phyloP scores from a whole-genome alignment of 257 asterid species.

The Gentiana straminea region DNA sequence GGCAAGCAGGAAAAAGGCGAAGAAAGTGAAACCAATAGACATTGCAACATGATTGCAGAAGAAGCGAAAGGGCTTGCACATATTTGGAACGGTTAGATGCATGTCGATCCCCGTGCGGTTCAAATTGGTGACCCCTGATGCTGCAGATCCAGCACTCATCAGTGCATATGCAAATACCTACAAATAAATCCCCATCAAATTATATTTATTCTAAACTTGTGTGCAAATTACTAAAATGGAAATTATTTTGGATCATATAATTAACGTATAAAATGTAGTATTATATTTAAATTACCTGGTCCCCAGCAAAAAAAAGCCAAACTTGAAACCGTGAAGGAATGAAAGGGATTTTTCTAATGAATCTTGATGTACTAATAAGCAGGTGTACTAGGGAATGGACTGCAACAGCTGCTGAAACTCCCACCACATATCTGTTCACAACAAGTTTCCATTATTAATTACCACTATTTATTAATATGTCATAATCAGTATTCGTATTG shows the following conservation, averaged over 20 bases:
- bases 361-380: slow-evolving; percentile 30
- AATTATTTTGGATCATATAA: too few species aligned
- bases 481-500: too few species aligned
- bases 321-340: slow-evolving; percentile 51
- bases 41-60: slow-evolving; percentile 72
- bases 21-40: slow-evolving; percentile 59
- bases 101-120: slow-evolving; percentile 69
- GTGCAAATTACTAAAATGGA: too few species aligned
- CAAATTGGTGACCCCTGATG: slow-evolving; percentile 71
- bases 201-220: too few species aligned
- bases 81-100: slow-evolving; percentile 54
- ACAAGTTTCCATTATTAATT: slow-evolving; percentile 18
- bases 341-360: slow-evolving; percentile 30
- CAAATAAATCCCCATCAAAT: not conserved
- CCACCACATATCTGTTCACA: slow-evolving; percentile 60
- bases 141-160: slow-evolving; percentile 94
- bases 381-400: slow-evolving; percentile 63
- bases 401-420: slow-evolving; percentile 68
- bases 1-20: slow-evolving; percentile 56
- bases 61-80: slow-evolving; percentile 58
- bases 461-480: slow-evolving; percentile 5
- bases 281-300: slow-evolving; percentile 38
- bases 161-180: slow-evolving; percentile 62
- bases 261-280: too few species aligned
- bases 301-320: slow-evolving; percentile 80